Percentiles rank a stretch among this genome's conserved stretches.
phyloP scores from a whole-genome alignment of 169 alveolate genomes.

The Plasmodium chabaudi region DNA sequence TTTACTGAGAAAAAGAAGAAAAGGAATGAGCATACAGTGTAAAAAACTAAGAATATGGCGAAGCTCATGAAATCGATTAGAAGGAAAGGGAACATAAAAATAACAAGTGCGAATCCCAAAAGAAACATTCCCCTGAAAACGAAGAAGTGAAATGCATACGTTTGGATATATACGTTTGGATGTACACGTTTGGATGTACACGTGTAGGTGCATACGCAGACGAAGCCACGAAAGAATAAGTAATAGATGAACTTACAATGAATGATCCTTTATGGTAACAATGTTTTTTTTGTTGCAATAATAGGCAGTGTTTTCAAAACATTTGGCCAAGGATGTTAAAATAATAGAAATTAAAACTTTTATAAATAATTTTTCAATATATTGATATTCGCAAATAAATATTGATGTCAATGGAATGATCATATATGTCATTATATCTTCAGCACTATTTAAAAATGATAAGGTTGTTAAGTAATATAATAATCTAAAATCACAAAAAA shows the following conservation, averaged over 20 bases:
- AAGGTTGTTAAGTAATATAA: constrained; percentile 23
- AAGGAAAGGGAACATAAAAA: constrained; percentile 49
- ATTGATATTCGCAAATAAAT: constrained; percentile 29
- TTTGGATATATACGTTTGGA: neutral
- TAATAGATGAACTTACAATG: constrained; percentile 3
- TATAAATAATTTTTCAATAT: constrained; percentile 6
- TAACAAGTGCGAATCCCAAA: constrained; percentile 27
- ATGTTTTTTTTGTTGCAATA: constrained; percentile 49
- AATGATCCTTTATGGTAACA: constrained; percentile 43
- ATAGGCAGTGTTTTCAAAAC: constrained; percentile 53
- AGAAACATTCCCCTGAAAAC: constrained; percentile 56
- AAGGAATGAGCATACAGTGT: constrained; percentile 46
- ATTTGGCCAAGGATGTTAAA: constrained; percentile 48
- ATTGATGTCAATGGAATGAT: constrained; percentile 51
- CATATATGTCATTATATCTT: constrained; percentile 40
- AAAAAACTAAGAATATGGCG: constrained; percentile 42
- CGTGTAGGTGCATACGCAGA: neutral
- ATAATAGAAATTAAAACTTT: constrained; percentile 32
- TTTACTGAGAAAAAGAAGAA: constrained; percentile 53
- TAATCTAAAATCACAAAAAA: constrained; percentile 14
- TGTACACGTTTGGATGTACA: neutral
- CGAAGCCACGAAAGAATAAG: neutral
- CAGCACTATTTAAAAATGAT: constrained; percentile 59
- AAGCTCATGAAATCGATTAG: constrained; percentile 47
- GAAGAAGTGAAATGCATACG: neutral